Base-by-base conservation (phyloP, 2,329 filamentous ascomycete species). In the Catunica adiposa region DNA sequence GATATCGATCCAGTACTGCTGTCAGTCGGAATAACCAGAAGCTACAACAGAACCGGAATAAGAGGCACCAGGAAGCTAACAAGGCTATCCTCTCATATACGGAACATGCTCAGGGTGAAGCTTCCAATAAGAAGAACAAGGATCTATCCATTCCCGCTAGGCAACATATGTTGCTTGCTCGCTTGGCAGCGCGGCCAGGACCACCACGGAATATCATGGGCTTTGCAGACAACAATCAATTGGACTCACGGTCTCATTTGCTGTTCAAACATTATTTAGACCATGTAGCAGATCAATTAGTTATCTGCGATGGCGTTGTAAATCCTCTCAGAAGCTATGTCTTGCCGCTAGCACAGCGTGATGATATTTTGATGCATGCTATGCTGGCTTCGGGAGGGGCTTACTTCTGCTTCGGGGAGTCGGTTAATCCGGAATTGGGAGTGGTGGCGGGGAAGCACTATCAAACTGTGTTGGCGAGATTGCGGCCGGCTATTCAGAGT, bases 251-350 rank as follows among this genome's bases (percentile, higher is more conserved):
- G 6, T 58, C 57, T 6, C 57, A 56, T 20, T 20, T 58, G 23
- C 44, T 58, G n/a, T 58, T 58, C 26, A 56, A 58, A 42, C 57
- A 58, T 26, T 58, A 56, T 31, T 42, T 58, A 2, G 53, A 56
- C 22, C 52, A 51, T 47, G 57, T 58, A 3, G 57, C 57, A 5
- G 53, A 58, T 23, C 42, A 53, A 8, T 20, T 58, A 4, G 54
- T 56, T 11, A 53, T 53, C 11, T 56, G 53, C 15, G 48, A 53
- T 8, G 42, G 55, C 9, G 22, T 22, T 8, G 23, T 56, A 1
- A 58, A 58, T 23, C 57, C 57, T 2, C 52, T 58, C 6, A 38
- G 53, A 7, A 50, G 42, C 1, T 47, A 51, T 25, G 37, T 58
- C 6, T 37, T 58, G 15, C 57, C 53, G 15, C 26, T 58, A 7